These are phyloP conservation scores for Metschnikowia gruessii DNA, from an alignment of 805 yeast species.

Conservation along the genomic window DNA sequence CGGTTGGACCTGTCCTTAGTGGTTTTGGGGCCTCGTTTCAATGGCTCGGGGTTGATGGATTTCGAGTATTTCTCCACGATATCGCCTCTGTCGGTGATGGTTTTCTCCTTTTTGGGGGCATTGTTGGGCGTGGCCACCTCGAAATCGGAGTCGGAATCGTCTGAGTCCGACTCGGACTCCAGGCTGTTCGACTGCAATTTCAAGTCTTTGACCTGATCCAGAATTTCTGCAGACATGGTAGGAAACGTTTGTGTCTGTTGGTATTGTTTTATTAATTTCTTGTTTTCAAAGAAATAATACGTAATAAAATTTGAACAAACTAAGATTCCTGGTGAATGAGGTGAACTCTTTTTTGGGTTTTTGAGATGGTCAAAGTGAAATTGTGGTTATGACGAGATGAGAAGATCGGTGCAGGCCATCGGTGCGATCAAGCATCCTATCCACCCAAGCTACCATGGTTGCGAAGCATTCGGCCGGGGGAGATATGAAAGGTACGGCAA, in stretches of 20 bases:
- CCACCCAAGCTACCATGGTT: no score
- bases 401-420: constrained; percentile 9
- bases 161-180: constrained; percentile 5
- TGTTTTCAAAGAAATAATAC: no score
- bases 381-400: background rate
- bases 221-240: constrained; percentile 1
- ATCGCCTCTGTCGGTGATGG: constrained; percentile 38
- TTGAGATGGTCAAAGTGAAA: no score
- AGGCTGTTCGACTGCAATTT: constrained; percentile 6
- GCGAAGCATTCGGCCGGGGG: no score
- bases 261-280: no score
- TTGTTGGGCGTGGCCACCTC: constrained; percentile 1
- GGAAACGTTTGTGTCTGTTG: no score
- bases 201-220: constrained; percentile 3
- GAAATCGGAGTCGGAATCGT: constrained; percentile 5
- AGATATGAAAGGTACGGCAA: no score
- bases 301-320: no score
- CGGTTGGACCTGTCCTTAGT: constrained; percentile 85
- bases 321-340: no score
- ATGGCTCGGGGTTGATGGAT: constrained; percentile 61
- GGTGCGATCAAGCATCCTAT: no score
- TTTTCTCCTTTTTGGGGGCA: constrained; percentile 15
- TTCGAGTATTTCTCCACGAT: constrained; percentile 62
- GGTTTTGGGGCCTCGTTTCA: constrained; percentile 54
- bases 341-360: no score